Evolutionary conservation across 805 yeast species (phyloP), one percentile per base, ranked within the genome.

Genomic region (Priceomyces castillae): DNA sequence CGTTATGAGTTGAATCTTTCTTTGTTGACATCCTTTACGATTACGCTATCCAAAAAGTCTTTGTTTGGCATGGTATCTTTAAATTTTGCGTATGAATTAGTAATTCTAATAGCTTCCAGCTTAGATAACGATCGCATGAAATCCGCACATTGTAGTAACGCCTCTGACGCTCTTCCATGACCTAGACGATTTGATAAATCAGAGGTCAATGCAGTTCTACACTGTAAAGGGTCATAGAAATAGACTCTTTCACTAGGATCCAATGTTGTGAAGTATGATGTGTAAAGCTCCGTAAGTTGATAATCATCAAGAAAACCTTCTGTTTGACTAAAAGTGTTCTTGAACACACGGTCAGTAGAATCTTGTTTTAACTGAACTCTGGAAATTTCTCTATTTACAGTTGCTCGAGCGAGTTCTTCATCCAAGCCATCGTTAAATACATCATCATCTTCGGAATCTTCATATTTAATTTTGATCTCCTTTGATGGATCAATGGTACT

Each of bases 271-370:
- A 56, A 69, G 42, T 71, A 67, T 34, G 65, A 61, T 25, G 74
- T 61, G 52, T 71, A 74, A 17, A 77, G 65, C 23, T 71, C 74
- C 35, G 58, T 50, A 40, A 61, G 61, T 39, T 76, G 65, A 6
- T 59, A 58, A 3, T 67, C 56, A 2, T 61, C 58, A 38, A 77
- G 61, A n/a, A 67, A 57, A 0, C 80, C 81, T 14, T 66, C 37
- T 4, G 48, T 20, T n/a, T 36, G 41, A 19, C 34, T 39, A 10
- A 35, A 38, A 15, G 41, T 43, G 35, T 26, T 18, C 10, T 31
- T 35, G 20, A 37, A 37, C 14, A 34, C 17, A 19, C 35, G 12
- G 10, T 43, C 46, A 7, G 14, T 23, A n/a, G 12, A 10, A 14
- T 33, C 16, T 16, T 18, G 30, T 9, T 19, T 17, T 19, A 26